Evolutionary conservation across 768 basidiomycete genomes (phyloP).

Genomic region (Auriscalpium microsporum): DNA sequence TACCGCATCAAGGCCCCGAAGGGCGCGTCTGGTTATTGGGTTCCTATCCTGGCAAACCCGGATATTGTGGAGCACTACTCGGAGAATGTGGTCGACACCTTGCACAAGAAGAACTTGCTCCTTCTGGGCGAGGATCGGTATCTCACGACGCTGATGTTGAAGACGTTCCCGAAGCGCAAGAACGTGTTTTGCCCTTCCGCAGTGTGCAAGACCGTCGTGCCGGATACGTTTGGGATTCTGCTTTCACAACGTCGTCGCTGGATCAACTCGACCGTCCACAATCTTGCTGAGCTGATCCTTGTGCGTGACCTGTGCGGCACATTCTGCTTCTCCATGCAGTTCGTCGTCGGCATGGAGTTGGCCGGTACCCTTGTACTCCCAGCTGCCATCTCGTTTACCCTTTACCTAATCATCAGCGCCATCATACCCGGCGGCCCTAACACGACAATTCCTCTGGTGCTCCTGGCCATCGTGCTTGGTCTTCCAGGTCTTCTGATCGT

Average conservation of each 20-base stretch:
- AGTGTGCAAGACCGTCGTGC: slow-evolving; percentile 97
- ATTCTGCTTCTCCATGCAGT: slow-evolving; percentile 99
- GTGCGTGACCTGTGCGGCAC: slow-evolving; percentile 98
- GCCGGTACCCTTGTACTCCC: slow-evolving; percentile 94
- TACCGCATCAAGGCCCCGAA: slow-evolving; percentile 99
- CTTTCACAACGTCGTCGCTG: slow-evolving; percentile 96
- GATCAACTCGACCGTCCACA: slow-evolving; percentile 99
- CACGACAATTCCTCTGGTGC: slow-evolving; percentile 83
- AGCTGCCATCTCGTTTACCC: slow-evolving; percentile 93
- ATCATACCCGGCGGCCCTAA: slow-evolving; percentile 73
- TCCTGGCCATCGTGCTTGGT: slow-evolving; percentile 91
- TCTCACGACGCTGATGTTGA: slow-evolving; percentile 92
- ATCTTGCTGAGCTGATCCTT: slow-evolving; percentile 87
- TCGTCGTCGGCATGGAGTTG: slow-evolving; percentile 97
- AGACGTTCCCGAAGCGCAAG: slow-evolving; percentile 99
- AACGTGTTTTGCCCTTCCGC: slow-evolving; percentile 99
- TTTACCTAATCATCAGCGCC: slow-evolving; percentile 85
- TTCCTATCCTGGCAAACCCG: slow-evolving; percentile 95
- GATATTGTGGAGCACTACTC: slow-evolving; percentile 99
- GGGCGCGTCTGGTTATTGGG: slow-evolving; percentile 93
- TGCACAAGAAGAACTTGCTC: slow-evolving; percentile 98
- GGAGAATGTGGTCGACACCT: slow-evolving; percentile 97
- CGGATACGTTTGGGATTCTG: slow-evolving; percentile 89
- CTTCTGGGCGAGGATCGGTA: slow-evolving; percentile 99
- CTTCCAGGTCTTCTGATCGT: slow-evolving; percentile 93